Conservation (phyloP, 1,284 basidiomycete species). For the Rhodotorula mucilaginosa region DNA sequence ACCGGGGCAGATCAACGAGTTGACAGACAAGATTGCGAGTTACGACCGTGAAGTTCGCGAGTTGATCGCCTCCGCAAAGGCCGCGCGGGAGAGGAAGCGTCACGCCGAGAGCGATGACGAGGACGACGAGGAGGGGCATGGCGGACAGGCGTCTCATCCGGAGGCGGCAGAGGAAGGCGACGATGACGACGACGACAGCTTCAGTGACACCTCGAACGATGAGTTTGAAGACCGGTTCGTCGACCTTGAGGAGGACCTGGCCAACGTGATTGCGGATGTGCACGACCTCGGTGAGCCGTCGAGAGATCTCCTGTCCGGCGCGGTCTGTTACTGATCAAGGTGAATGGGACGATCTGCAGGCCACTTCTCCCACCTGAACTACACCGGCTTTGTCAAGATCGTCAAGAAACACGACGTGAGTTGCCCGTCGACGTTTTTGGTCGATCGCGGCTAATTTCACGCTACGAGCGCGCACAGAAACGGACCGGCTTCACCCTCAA, state of each 20-base stretch:
- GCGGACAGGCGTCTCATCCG: conserved; percentile 37
- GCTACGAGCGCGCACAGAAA: conserved; percentile 50
- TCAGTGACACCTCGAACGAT: conserved; percentile 55
- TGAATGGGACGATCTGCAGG: conserved; percentile 12
- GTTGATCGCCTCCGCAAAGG: conserved; percentile 56
- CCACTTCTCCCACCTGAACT: conserved; percentile 51
- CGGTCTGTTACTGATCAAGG: too few relatives aligned
- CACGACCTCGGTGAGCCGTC: conserved; percentile 88
- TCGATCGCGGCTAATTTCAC: too few relatives aligned
- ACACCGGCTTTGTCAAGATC: conserved; percentile 97
- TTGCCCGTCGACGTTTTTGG: conserved; percentile 12
- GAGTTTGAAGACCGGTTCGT: conserved; percentile 84
- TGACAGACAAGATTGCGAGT: conserved; percentile 71
- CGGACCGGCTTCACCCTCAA: conserved; percentile 60
- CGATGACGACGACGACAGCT: conserved; percentile 55
- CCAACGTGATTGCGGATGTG: conserved; percentile 93
- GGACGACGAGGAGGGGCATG: conserved; percentile 10
- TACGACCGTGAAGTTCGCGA: conserved; percentile 75
- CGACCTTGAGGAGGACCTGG: conserved; percentile 89
- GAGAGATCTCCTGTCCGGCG: not conserved
- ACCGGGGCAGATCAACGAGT: conserved; percentile 67
- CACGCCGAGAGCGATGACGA: conserved; percentile 32
- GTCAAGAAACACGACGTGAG: conserved; percentile 88
- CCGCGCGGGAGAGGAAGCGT: conserved; percentile 5
- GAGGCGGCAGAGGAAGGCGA: conserved; percentile 38